phyloP scores from a whole-genome alignment of 2,329 filamentous ascomycete species.

The Cordyceps tenuipes region DNA sequence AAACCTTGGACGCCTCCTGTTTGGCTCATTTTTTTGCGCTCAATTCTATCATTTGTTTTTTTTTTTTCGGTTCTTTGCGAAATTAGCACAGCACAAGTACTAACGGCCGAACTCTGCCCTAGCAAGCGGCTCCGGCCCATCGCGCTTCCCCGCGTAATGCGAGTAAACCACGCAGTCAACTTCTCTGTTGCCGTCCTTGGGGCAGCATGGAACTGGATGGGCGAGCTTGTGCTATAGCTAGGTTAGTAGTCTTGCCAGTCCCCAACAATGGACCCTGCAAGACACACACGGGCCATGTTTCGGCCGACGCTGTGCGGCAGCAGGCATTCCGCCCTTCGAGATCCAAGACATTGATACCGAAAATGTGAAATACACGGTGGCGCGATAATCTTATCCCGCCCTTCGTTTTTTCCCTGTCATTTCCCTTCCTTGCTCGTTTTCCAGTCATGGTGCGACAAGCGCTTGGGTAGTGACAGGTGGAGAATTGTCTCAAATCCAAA shows the following conservation, averaged over 20 bases:
- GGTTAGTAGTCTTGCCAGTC: neutral
- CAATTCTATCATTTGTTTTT: too few relatives aligned
- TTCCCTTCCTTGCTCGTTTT: neutral
- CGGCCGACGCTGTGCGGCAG: neutral
- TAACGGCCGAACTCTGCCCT: too few relatives aligned
- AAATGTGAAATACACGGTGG: neutral
- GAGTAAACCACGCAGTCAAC: too few relatives aligned
- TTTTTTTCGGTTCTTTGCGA: too few relatives aligned
- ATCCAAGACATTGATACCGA: conserved; percentile 5
- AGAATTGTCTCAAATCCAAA: conserved; percentile 5
- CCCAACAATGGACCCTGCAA: conserved; percentile 1
- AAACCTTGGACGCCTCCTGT: too few relatives aligned
- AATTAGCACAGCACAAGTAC: too few relatives aligned
- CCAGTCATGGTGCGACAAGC: conserved; percentile 4
- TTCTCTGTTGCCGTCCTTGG: neutral
- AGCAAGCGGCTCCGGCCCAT: too few relatives aligned
- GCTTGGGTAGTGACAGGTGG: conserved; percentile 7
- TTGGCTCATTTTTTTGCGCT: too few relatives aligned
- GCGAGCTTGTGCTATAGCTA: too few relatives aligned
- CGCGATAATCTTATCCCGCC: neutral
- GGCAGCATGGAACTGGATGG: too few relatives aligned
- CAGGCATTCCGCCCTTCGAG: neutral
- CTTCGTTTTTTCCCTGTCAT: neutral
- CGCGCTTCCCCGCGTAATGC: too few relatives aligned
- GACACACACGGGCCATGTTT: conserved; percentile 5